Evolutionary conservation across 495 filamentous ascomycete species (phyloP).

Genomic region (Neurospora sp.): DNA sequence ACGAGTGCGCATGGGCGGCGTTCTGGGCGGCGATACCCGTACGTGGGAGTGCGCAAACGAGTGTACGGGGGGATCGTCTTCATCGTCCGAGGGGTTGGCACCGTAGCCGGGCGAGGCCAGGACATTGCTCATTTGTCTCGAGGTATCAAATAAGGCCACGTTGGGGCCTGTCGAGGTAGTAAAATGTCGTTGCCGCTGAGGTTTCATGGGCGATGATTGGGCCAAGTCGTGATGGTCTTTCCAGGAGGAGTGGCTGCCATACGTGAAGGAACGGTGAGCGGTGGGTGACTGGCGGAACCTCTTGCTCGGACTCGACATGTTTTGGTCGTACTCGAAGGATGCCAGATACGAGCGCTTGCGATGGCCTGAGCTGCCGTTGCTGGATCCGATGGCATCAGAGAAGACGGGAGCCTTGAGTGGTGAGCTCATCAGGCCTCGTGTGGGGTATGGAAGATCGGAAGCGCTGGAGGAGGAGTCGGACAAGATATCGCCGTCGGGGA

Average conservation of each 20-base stretch:
- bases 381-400: constrained; percentile 54
- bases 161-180: constrained; percentile 49
- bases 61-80: constrained; percentile 67
- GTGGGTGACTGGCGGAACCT: constrained; percentile 61
- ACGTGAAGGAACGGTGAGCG: constrained; percentile 44
- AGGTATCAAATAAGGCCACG: constrained; percentile 58
- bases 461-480: constrained; percentile 79
- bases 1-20: constrained; percentile 59
- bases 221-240: constrained; percentile 62
- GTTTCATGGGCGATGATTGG: constrained; percentile 72
- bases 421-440: constrained; percentile 47
- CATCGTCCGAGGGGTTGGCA: constrained; percentile 56
- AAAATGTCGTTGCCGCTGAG: constrained; percentile 52
- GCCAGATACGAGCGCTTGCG: constrained; percentile 47
- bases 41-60: constrained; percentile 50
- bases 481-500: constrained; percentile 50
- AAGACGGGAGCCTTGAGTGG: constrained; percentile 57
- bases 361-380: constrained; percentile 41
- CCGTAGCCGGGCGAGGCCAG: constrained; percentile 53
- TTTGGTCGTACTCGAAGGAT: constrained; percentile 32
- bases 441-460: constrained; percentile 44
- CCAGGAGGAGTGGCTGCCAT: constrained; percentile 50
- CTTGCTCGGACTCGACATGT: constrained; percentile 45
- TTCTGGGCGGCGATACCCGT: constrained; percentile 69
- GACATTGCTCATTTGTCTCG: constrained; percentile 49